Evolutionary conservation across 2,329 filamentous ascomycete genomes (phyloP).

Genomic region (Fusarium scirpi): DNA sequence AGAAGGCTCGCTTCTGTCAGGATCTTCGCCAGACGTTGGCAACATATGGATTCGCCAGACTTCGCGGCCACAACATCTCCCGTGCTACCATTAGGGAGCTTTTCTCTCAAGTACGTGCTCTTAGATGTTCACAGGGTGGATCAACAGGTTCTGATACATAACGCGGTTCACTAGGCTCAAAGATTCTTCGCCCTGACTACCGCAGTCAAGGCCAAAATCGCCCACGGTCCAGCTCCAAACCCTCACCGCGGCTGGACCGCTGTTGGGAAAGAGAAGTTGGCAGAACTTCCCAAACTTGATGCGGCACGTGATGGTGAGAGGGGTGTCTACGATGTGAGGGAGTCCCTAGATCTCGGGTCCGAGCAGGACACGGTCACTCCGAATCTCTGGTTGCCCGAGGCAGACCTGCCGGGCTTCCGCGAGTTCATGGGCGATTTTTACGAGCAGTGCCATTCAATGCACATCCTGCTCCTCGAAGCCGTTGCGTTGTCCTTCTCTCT

Average conservation of each 20-base stretch:
- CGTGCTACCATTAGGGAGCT: slow-evolving; percentile 3
- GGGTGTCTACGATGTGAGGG: slow-evolving; percentile 11
- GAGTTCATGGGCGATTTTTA: slow-evolving; percentile 12
- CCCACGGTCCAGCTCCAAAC: slow-evolving; percentile 12
- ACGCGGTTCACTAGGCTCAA: slow-evolving; percentile 12
- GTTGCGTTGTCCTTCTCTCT: slow-evolving; percentile 8
- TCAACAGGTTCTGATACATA: slow-evolving; percentile 12
- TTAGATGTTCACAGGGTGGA: slow-evolving; percentile 6
- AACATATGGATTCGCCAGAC: slow-evolving; percentile 17
- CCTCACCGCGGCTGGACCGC: slow-evolving; percentile 11
- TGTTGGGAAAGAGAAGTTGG: slow-evolving; percentile 15
- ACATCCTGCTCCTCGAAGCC: slow-evolving; percentile 11
- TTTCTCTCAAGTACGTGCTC: slow-evolving; percentile 12
- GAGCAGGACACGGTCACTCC: slow-evolving; percentile 8
- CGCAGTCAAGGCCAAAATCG: slow-evolving; percentile 9
- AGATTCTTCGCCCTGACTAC: slow-evolving; percentile 12
- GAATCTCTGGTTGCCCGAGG: slow-evolving; percentile 12
- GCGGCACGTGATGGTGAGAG: slow-evolving; percentile 13
- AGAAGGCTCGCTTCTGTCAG: slow-evolving; percentile 15
- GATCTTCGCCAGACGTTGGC: slow-evolving; percentile 13
- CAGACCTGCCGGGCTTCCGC: slow-evolving; percentile 9
- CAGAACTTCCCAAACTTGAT: slow-evolving; percentile 12
- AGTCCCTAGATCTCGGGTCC: slow-evolving; percentile 10
- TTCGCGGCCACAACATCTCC: slow-evolving; percentile 11
- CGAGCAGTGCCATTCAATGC: slow-evolving; percentile 11